phyloP scores from a whole-genome alignment of 176 grass and related monocot genomes.

The Oryza glumipatula region DNA sequence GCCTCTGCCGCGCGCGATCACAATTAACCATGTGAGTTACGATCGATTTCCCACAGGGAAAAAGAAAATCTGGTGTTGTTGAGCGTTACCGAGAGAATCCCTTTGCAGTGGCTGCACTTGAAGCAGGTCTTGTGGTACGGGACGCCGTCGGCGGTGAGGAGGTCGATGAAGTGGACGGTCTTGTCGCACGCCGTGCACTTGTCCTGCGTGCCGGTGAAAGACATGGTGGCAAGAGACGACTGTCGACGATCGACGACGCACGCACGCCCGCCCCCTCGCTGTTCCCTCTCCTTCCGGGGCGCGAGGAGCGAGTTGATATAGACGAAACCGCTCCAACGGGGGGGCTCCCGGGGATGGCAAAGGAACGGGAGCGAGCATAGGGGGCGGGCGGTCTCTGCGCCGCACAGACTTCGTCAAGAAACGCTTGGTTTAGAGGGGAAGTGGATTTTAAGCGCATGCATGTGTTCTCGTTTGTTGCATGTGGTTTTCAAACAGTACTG shows the following conservation, averaged over 20 bases:
- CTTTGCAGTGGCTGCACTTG: constrained; percentile 94
- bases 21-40: not conserved
- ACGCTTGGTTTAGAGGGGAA: constrained; percentile 37
- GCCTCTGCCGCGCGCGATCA: not conserved
- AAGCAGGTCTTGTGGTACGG: constrained; percentile 91
- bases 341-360: constrained; percentile 37
- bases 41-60: not conserved
- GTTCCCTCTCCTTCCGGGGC: too few relatives aligned
- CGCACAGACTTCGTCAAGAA: constrained; percentile 62
- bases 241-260: not conserved
- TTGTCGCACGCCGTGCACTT: constrained; percentile 96
- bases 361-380: constrained; percentile 65
- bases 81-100: constrained; percentile 75
- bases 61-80: not conserved
- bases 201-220: constrained; percentile 98
- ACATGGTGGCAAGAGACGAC: constrained; percentile 54
- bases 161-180: constrained; percentile 98
- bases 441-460: not conserved
- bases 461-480: not conserved
- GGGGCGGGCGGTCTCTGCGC: constrained; percentile 42
- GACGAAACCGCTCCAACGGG: constrained; percentile 30
- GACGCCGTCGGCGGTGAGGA: constrained; percentile 79
- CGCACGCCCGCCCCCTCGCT: not conserved
- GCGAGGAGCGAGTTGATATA: constrained; percentile 1
- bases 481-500: too few relatives aligned